Evolutionary conservation across 768 basidiomycete genomes (phyloP).

Genomic region (Pleurotus sapidus): DNA sequence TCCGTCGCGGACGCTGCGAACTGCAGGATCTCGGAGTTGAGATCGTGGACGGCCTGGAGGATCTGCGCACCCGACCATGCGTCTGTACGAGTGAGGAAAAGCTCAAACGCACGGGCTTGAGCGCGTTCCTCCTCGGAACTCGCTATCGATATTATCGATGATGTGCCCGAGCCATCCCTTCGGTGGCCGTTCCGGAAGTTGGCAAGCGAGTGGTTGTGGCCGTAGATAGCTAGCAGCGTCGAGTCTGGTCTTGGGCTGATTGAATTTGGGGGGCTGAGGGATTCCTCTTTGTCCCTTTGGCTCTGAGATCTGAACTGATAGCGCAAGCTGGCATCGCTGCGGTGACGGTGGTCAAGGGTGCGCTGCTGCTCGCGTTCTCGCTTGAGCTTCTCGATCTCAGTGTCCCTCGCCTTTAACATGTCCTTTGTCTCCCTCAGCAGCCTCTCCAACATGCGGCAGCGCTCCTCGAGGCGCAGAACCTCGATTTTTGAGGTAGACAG

Average conservation of each 20-base stretch:
- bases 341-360: constrained; percentile 27
- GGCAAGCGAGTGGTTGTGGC: constrained; percentile 1
- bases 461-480: constrained; percentile 55
- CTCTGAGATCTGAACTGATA: background rate
- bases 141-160: constrained; percentile 10
- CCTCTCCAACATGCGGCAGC: constrained; percentile 59
- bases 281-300: constrained; percentile 1
- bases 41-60: constrained; percentile 74
- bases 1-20: constrained; percentile 76
- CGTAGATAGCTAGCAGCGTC: constrained; percentile 5
- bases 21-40: constrained; percentile 80
- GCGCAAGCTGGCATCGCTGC: constrained; percentile 15
- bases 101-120: constrained; percentile 55
- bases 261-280: background rate
- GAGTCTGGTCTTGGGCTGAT: constrained; percentile 4
- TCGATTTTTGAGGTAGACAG: constrained; percentile 53
- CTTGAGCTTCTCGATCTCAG: constrained; percentile 55
- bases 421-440: constrained; percentile 65
- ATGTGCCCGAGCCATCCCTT: background rate
- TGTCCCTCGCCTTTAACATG: constrained; percentile 51
- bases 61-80: constrained; percentile 75
- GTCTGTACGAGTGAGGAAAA: constrained; percentile 73
- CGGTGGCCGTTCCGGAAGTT: constrained; percentile 8
- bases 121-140: constrained; percentile 52
- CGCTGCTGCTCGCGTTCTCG: constrained; percentile 33